These are phyloP conservation scores for Phytophthora meadii DNA, from an alignment of 352 stramenopile species.

Conservation along the genomic window DNA sequence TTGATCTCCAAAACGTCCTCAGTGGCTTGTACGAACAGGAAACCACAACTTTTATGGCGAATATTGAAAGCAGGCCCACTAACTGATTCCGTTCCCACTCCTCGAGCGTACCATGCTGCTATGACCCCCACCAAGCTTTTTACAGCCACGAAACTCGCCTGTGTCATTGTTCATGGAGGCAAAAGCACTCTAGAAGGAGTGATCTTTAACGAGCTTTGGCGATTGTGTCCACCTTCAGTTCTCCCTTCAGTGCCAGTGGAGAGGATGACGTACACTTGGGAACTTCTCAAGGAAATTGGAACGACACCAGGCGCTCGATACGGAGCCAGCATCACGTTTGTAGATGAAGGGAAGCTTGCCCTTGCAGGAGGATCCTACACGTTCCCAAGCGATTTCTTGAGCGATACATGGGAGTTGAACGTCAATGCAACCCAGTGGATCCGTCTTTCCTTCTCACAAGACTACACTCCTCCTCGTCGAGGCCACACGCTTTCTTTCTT, in stretches of 20 bases:
- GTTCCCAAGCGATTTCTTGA: constrained; percentile 82
- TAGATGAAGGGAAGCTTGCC: constrained; percentile 68
- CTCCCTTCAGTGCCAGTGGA: constrained; percentile 38
- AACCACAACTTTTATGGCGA: constrained; percentile 50
- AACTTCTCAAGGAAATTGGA: constrained; percentile 54
- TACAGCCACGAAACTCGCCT: constrained; percentile 34
- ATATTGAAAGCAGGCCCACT: constrained; percentile 28
- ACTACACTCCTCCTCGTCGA: constrained; percentile 58
- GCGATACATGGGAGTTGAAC: constrained; percentile 77
- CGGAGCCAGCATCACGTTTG: constrained; percentile 55
- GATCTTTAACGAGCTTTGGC: constrained; percentile 83
- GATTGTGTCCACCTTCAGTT: constrained; percentile 47
- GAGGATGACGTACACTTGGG: constrained; percentile 58
- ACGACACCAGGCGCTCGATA: constrained; percentile 65
- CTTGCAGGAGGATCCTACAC: constrained; percentile 70
- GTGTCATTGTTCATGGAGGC: constrained; percentile 66
- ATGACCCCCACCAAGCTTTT: constrained; percentile 50
- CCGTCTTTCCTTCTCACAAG: constrained; percentile 51
- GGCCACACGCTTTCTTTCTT: constrained; percentile 65
- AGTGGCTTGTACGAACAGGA: constrained; percentile 23
- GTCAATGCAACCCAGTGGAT: constrained; percentile 75
- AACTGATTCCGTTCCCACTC: constrained; percentile 27
- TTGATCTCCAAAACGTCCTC: constrained; percentile 46
- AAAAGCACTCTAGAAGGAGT: constrained; percentile 43
- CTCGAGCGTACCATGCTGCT: constrained; percentile 56